A percentile compares a stretch with the other conserved stretches of the same genome.
phyloP scores from a whole-genome alignment of 2,329 filamentous ascomycete species.

The Nannizzia gypsea region DNA sequence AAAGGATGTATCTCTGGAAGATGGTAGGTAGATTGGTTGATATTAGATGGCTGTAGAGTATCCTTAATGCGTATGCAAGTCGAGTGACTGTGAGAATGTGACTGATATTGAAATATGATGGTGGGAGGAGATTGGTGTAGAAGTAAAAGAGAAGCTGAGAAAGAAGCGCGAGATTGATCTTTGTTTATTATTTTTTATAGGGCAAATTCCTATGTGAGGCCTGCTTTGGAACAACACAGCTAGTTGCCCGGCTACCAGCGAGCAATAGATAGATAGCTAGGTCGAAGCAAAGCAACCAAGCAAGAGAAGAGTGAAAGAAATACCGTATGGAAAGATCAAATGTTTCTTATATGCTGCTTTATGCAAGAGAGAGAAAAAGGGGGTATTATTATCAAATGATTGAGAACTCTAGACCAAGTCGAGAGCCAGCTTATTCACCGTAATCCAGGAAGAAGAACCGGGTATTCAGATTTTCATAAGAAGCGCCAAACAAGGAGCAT shows the following conservation, averaged over 20 bases:
- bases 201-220: neutral
- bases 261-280: too few species aligned
- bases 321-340: neutral
- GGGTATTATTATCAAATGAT: neutral
- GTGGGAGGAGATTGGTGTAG: too few species aligned
- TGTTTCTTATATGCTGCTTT: neutral
- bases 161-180: neutral
- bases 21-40: too few species aligned
- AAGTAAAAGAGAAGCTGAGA: neutral
- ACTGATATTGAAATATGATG: too few species aligned
- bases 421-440: too few species aligned
- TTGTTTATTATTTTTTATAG: neutral
- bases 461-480: neutral
- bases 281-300: neutral
- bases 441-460: neutral
- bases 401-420: neutral
- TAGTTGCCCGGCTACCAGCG: neutral
- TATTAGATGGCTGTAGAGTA: neutral
- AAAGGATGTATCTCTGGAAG: neutral
- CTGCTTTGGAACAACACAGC: neutral
- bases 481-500: neutral
- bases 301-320: neutral
- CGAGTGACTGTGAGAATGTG: neutral
- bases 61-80: neutral
- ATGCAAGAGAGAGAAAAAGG: neutral